A percentile compares a stretch with the other conserved stretches of the same genome.
phyloP scores from a whole-genome alignment of 1,284 basidiomycete genomes.

The Ceratobasidium sp. region DNA sequence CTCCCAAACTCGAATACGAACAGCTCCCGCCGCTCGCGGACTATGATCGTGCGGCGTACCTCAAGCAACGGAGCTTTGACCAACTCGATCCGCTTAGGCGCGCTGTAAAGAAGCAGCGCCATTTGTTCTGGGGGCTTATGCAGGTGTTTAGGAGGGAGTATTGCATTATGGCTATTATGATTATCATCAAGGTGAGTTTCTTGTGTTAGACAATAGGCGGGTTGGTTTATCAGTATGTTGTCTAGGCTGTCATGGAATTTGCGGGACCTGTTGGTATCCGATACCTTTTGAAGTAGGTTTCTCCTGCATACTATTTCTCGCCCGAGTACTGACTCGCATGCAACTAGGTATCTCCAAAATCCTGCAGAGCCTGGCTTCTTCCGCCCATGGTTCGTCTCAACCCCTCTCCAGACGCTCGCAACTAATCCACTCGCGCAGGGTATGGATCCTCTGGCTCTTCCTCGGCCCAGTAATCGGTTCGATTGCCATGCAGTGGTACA shows the following conservation, averaged over 20 bases:
- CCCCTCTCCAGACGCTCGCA: neutral
- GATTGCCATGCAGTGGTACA: constrained; percentile 55
- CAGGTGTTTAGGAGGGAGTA: constrained; percentile 36
- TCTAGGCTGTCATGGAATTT: constrained; percentile 36
- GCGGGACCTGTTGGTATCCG: constrained; percentile 35
- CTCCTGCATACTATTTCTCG: neutral
- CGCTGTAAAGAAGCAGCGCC: constrained; percentile 43
- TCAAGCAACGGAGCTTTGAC: constrained; percentile 56
- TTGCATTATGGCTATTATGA: constrained; percentile 17
- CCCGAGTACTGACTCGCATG: constrained; percentile 52
- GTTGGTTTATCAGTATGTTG: neutral
- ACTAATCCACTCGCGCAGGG: constrained; percentile 51
- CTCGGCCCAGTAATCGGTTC: constrained; percentile 62
- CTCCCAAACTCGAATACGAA: constrained; percentile 60
- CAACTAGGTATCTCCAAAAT: constrained; percentile 62
- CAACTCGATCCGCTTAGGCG: constrained; percentile 55
- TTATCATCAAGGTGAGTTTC: constrained; percentile 15
- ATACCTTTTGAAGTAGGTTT: constrained; percentile 15
- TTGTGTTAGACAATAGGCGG: neutral
- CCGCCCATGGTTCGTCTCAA: constrained; percentile 55
- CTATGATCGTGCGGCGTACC: constrained; percentile 62
- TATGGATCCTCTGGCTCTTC: constrained; percentile 73
- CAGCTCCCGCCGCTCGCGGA: constrained; percentile 69
- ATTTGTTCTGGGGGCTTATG: constrained; percentile 41
- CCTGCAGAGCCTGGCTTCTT: constrained; percentile 57